Base-by-base conservation (phyloP, 2,329 filamentous ascomycete genomes). In the Onygenales sp. region DNA sequence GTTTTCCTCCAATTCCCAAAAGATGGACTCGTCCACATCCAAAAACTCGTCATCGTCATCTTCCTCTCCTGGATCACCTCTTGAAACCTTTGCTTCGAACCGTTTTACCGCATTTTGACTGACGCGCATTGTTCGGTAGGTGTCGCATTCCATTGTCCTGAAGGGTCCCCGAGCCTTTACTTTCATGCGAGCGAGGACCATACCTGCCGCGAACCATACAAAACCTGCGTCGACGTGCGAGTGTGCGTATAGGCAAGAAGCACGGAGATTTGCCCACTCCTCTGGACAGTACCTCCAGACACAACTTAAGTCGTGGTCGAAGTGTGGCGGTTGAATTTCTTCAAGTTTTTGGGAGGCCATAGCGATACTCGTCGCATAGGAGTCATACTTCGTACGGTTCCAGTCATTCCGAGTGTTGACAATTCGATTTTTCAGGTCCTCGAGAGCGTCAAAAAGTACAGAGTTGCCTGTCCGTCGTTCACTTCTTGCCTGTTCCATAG, bases 221-320 rank as follows among this genome's bases (percentile, higher is more conserved):
- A 56, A 62, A 4, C 52, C 52, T 6, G 34, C 21, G 27, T 27
- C 8, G 21, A 27, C n/a, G 36, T 51, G 2, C 10, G 57, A 51
- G 55, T 75, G 72, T 1, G 65, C 58, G 32, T 63, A 69, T 1
- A 27, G 21, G 21, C 21, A 27, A 27, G 71, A 74, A 2, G 74
- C 72, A 42, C 73, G 57, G 4, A 75, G 37, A 3, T 58, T 57
- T 6, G 59, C 57, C 66, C 67, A 72, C 44, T 68, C 65, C 17
- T 59, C 49, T 0, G 48, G 57, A 43, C 62, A 65, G 51, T 65
- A 62, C 47, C 58, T 61, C 70, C 70, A 73, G 6, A 63, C 65
- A 42, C 65, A 57, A 14, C 65, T 56, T 7, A 73, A 54, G 2
- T 63, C 61, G 54, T 74, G 70, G 13, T 62, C 58, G 8, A 59